Percentiles rank a stretch among this genome's conserved stretches.
Conservation (phyloP, 1,284 basidiomycete genomes). For the Ceratobasidium sp. region DNA sequence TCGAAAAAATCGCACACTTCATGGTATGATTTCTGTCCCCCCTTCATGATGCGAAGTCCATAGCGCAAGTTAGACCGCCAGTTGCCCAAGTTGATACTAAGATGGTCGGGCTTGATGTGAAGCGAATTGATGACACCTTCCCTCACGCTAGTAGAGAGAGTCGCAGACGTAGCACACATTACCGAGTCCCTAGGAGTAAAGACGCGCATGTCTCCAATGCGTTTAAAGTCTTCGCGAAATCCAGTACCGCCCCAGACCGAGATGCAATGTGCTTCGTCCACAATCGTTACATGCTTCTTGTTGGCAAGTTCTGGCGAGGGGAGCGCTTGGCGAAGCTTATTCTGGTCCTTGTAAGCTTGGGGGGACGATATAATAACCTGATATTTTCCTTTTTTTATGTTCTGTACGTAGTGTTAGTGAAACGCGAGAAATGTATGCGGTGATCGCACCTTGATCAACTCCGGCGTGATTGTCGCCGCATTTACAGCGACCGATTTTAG, state of each 20-base stretch:
- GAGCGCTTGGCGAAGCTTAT: neutral
- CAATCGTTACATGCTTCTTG: neutral
- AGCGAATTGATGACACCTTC: neutral
- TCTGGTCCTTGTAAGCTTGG: neutral
- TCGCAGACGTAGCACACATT: neutral
- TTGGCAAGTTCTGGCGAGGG: neutral
- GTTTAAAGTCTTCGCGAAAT: neutral
- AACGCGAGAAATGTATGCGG: neutral
- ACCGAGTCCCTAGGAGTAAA: neutral
- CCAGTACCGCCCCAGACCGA: neutral
- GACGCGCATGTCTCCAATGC: neutral
- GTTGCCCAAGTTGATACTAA: neutral
- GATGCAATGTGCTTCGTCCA: neutral
- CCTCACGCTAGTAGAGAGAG: neutral
- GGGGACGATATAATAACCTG: slow-evolving; percentile 2
- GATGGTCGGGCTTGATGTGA: neutral
- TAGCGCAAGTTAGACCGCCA: neutral
- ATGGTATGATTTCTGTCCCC: neutral
- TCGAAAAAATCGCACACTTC: neutral
- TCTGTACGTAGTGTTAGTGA: neutral
- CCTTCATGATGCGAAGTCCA: neutral
- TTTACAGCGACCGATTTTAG: neutral
- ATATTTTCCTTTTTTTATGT: neutral
- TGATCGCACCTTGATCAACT: neutral
- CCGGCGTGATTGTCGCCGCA: neutral